Evolutionary conservation across 129 eudicot genomes (phyloP), one percentile per base, ranked within the genome.

Genomic region (Artemisia argyi): DNA sequence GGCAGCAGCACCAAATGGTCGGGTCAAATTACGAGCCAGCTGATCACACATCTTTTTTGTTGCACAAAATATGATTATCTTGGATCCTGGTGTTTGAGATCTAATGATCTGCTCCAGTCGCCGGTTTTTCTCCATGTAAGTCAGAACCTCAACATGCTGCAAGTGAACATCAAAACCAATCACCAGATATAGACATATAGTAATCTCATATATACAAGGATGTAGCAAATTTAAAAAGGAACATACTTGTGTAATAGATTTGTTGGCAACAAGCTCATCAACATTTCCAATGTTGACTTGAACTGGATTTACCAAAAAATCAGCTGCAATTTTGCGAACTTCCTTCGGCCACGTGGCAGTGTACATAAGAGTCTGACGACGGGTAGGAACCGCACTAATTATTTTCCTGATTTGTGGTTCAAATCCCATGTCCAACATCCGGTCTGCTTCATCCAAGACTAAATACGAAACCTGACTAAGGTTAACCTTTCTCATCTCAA

Each of bases 311-410:
- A 77, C 86, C 71, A 94, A 59, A 5, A 94, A 77, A 81, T 94
- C 98, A 20, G 93, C 91, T 78, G 98, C 98, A 66, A 94, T 94
- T 83, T 82, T 90, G 50, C 98, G 98, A n/a, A 94, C 98, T 74
- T 94, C 97, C 65, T 94, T 94, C 2, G 98, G 98, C 98, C 98
- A 94, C 4, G 98, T 94, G 53, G 98, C 98, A 61, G 98, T 94
- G 86, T 89, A 94, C 98, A 94, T 94, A 55, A 94, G 87, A 15
- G 98, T 94, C 82, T 94, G 98, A 54, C 98, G 87, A 16, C 86
- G 86, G 19, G 87, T 18, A n/a, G 97, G 93, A 17, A 94, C 85
- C 58, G 89, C 89, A 65, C 86, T 85, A 73, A 94, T 90, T 76
- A 94, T 90, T 78, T 94, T 94, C 74, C 97, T 85, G 28, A 94